These are phyloP conservation scores for Microbotryum lychnidis-dioicae DNA, from an alignment of 1,284 basidiomycete species.

Conservation along the genomic window DNA sequence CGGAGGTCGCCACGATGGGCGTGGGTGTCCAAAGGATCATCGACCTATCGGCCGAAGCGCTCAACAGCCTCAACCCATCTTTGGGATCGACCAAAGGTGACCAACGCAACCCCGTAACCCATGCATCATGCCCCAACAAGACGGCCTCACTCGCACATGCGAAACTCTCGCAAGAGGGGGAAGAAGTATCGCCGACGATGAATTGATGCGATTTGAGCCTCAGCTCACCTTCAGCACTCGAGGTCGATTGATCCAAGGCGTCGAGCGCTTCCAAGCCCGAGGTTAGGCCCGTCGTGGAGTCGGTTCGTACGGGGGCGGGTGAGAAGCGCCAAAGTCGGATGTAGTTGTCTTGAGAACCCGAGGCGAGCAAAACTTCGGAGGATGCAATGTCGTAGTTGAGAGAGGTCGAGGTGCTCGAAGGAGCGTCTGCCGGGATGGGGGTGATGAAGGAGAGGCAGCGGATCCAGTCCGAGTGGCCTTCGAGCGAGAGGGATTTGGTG, in stretches of 20 bases:
- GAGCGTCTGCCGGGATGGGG: slow-evolving; percentile 29
- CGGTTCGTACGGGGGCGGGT: not conserved
- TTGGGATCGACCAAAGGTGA: slow-evolving; percentile 43
- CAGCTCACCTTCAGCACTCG: slow-evolving; percentile 46
- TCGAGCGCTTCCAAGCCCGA: slow-evolving; percentile 4
- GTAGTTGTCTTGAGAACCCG: slow-evolving; percentile 84
- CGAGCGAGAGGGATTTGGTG: slow-evolving; percentile 47
- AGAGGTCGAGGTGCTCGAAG: slow-evolving; percentile 39
- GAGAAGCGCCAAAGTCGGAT: slow-evolving; percentile 74
- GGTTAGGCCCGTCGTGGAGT: not conserved
- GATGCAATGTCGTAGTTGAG: slow-evolving; percentile 36
- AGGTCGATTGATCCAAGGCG: slow-evolving; percentile 49
- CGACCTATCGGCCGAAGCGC: slow-evolving; percentile 85
- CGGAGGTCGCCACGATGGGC: not conserved
- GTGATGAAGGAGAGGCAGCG: slow-evolving; percentile 62
- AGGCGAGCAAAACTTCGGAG: slow-evolving; percentile 58
- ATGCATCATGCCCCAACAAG: slow-evolving; percentile 82
- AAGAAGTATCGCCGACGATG: slow-evolving; percentile 5
- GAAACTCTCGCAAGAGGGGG: slow-evolving; percentile 31
- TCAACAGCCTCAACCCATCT: slow-evolving; percentile 52
- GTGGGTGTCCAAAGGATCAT: slow-evolving; percentile 78
- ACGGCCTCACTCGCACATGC: slow-evolving; percentile 74
- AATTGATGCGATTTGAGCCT: slow-evolving; percentile 27
- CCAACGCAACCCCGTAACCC: slow-evolving; percentile 80
- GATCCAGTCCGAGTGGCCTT: slow-evolving; percentile 93